These are phyloP conservation scores for Ettlia oleoabundans DNA, from an alignment of 139 green algal species.

Conservation along the genomic window DNA sequence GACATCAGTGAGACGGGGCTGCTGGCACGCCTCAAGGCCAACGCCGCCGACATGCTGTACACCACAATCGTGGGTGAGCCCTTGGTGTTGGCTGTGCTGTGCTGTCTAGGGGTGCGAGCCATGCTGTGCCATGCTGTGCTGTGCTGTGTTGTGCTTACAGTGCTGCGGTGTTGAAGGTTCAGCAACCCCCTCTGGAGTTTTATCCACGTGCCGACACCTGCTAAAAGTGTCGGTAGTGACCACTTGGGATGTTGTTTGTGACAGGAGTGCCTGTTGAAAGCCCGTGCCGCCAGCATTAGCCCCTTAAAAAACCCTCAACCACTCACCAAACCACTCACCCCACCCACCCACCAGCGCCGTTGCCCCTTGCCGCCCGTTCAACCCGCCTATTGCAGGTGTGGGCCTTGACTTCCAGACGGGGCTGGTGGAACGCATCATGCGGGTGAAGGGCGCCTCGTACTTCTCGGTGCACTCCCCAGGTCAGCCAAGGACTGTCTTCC, in stretches of 20 bases:
- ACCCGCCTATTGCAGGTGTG: neutral
- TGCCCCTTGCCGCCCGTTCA: neutral
- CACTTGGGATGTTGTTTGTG: no score
- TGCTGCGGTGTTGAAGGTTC: no score
- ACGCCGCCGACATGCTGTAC: conserved; percentile 32
- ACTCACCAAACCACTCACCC: neutral
- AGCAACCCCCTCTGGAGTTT: no score
- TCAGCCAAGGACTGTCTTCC: neutral
- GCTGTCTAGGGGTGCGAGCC: neutral
- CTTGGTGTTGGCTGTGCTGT: neutral
- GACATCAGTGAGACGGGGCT: conserved; percentile 31
- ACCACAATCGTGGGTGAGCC: conserved; percentile 33
- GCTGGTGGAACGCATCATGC: conserved; percentile 31
- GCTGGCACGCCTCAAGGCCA: conserved; percentile 3
- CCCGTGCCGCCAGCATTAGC: no score
- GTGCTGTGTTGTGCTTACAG: neutral
- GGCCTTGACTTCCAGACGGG: conserved; percentile 43
- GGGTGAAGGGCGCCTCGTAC: conserved; percentile 41
- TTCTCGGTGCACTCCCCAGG: conserved; percentile 44
- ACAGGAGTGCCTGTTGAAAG: no score
- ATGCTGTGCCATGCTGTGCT: neutral
- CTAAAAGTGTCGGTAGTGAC: no score
- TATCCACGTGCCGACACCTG: no score
- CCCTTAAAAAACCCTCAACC: no score
- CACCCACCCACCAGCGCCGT: neutral